Evolutionary conservation across 2,329 filamentous ascomycete genomes (phyloP), one percentile per base, ranked within the genome.

Genomic region (Xylaria sp.): DNA sequence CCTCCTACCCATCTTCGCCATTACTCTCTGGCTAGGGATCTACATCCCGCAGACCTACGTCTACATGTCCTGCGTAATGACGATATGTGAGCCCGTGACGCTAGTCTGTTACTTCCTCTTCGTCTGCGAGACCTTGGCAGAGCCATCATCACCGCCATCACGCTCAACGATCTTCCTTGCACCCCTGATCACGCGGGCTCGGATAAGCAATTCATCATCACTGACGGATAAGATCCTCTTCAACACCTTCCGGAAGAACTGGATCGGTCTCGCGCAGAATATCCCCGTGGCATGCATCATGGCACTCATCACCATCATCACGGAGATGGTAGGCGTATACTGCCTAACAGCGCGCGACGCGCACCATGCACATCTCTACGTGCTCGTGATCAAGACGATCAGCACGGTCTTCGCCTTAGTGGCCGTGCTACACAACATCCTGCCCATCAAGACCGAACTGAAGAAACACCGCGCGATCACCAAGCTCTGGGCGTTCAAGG

Each of bases 41-140:
- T 69, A 67, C 56, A 74, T 73, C 44, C 74, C 76, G 1, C 67
- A 70, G 19, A 65, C 71, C 1, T 72, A 74, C 50, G 69, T 76
- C 49, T 80, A 79, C 62, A 59, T 79, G 10, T 65, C 71, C 35
- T 71, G 74, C 2, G 75, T 75, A 67, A 65, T 75, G 23, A 73
- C 75, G 19, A 60, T 76, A 4, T 71, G 75, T 59, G 73, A 80
- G 66, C 68, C 72, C 3, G 65, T 76, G 34, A 75, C 76, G 8
- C 65, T 80, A 1, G 73, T 71, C n/a, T 70, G 71, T 9, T 79
- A 79, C 64, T 77, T 78, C 61, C 69, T 79, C 8, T 71, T 79
- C 34, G 68, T 79, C 46, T 76, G 74, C 63, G 75, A 76, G 50
- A 78, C 73, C 53, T 66, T 79, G 3, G 74, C 70, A 52, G 58